phyloP scores from a whole-genome alignment of 345 rosid genomes.

The Aquilaria malaccensis region DNA sequence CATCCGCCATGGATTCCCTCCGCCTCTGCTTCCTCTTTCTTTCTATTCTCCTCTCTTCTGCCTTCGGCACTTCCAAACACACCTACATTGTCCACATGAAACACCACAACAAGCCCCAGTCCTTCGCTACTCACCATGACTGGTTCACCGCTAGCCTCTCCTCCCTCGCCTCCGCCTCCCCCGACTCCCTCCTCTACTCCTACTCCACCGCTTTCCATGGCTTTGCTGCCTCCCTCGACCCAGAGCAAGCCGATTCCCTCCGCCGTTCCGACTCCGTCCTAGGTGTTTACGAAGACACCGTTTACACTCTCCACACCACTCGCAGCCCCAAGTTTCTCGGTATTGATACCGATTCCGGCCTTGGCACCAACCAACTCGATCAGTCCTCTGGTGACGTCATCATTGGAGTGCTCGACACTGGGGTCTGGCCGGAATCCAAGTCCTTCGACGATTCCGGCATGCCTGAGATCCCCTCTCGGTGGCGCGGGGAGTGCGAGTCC shows the following conservation, averaged over 20 bases:
- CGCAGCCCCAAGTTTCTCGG: conserved; percentile 71
- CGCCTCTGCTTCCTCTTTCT: conserved; percentile 7
- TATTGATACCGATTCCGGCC: conserved; percentile 31
- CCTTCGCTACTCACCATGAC: conserved; percentile 49
- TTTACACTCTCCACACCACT: conserved; percentile 73
- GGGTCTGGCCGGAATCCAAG: conserved; percentile 74
- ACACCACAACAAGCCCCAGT: conserved; percentile 45
- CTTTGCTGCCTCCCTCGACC: conserved; percentile 53
- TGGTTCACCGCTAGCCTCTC: conserved; percentile 67
- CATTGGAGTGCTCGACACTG: conserved; percentile 76
- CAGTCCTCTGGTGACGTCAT: conserved; percentile 38
- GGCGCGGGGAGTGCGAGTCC: conserved; percentile 65
- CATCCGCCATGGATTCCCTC: conserved; percentile 10
- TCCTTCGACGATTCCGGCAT: conserved; percentile 57
- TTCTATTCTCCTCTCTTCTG: conserved; percentile 12
- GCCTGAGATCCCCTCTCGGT: conserved; percentile 56
- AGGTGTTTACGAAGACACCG: conserved; percentile 54
- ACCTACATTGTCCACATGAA: conserved; percentile 79
- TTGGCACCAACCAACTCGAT: conserved; percentile 22
- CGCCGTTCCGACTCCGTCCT: conserved; percentile 38
- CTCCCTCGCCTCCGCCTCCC: conserved; percentile 27
- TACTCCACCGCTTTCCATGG: conserved; percentile 57
- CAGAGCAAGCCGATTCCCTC: conserved; percentile 40
- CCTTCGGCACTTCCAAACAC: conserved; percentile 19
- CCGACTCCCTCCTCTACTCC: conserved; percentile 49